Base-by-base conservation (phyloP, 2,329 filamentous ascomycete genomes). In the Blumeriella jaapii region DNA sequence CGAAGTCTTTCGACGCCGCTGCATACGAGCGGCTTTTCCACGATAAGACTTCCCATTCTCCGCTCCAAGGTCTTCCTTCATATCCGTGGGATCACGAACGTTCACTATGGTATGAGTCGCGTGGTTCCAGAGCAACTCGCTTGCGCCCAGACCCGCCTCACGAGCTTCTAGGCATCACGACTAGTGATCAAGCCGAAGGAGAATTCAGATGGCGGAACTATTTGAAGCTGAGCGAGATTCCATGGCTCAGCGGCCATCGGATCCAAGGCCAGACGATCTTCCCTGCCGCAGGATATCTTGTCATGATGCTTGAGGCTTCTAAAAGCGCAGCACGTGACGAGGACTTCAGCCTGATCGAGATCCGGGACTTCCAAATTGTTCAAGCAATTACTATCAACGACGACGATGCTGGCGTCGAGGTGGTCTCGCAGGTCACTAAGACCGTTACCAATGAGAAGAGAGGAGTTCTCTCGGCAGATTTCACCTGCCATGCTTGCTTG, bases 261-360 rank as follows among this genome's bases (percentile, higher is more conserved):
- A 41, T 70, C 1, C 49, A 56, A 2, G 47, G 49, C 0, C 33
- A 46, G 22, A 29, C 28, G 9, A 47, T 69, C 10, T 49, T 68
- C 3, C 65, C 65, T 1, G 65, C 61, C 1, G 62, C 65, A 1
- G 65, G 59, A 0, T 69, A 67, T 44, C 59, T 62, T 29, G 41
- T 61, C 31, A 66, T 68, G 60, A 61, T 61, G 0, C 41, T 64
- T 2, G 65, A 67, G 28, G 64, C 64, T 2, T 59, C 61, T 6
- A 32, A 31, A 10, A 19, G 6, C 13, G 17, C 34, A 2, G 19
- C 19, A 9, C 14, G 14, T 9, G 24, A 29, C 4, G 11, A 13
- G 12, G 14, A 27, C 14, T 10, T 41, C 2, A 12, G 67, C 65
- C 33, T 41, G 18, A 49, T 69, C 29, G 45, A 48, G 27, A 25